A percentile compares a stretch with the other conserved stretches of the same genome.
Evolutionary conservation across 2,329 filamentous ascomycete species (phyloP).

Genomic region (Didymella arachidicola): DNA sequence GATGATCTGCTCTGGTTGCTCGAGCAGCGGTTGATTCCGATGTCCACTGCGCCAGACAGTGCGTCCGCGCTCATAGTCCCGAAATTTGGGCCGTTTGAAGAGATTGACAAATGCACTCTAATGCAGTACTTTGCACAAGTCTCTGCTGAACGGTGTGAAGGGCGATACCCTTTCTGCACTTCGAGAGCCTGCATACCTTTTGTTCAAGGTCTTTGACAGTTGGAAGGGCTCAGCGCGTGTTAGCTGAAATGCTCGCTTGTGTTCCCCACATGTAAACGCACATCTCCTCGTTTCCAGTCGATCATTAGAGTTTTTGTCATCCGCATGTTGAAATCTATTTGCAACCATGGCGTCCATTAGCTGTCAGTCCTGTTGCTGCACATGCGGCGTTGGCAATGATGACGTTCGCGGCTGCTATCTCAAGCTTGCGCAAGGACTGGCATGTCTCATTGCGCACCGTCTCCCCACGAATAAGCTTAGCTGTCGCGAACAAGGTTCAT

Average conservation of each 20-base stretch:
- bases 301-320: not conserved
- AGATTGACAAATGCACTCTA: not conserved
- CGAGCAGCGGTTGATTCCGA: not conserved
- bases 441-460: not conserved
- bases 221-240: slow-evolving; percentile 14
- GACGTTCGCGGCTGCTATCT: not conserved
- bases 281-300: slow-evolving; percentile 7
- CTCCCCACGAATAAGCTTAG: slow-evolving; percentile 7
- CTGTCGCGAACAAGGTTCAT: slow-evolving; percentile 15
- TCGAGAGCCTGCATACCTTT: not conserved
- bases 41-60: not conserved
- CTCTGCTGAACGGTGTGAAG: not conserved
- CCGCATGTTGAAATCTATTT: not conserved
- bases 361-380: not conserved
- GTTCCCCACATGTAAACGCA: slow-evolving; percentile 12
- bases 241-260: slow-evolving; percentile 17
- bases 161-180: slow-evolving; percentile 6
- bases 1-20: not conserved
- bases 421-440: not conserved
- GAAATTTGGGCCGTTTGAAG: not conserved
- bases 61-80: no score
- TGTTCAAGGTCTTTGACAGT: slow-evolving; percentile 12
- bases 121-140: not conserved
- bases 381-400: not conserved
- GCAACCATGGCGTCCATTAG: not conserved